These are phyloP conservation scores for Oxyria digyna DNA, from an alignment of 148 eudicot species.

Conservation along the genomic window DNA sequence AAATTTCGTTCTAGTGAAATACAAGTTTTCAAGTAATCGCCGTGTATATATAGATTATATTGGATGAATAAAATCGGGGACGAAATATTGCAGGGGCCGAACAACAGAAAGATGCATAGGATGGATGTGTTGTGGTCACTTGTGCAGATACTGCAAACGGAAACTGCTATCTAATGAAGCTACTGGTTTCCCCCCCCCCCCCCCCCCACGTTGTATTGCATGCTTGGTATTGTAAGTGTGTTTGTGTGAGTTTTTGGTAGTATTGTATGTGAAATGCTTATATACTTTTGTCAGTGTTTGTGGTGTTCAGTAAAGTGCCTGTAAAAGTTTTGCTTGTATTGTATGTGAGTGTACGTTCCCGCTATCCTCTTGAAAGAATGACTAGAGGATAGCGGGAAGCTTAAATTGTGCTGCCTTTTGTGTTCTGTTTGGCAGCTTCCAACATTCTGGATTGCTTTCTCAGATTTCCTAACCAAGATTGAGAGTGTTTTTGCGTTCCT, in stretches of 20 bases:
- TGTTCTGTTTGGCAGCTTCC: background rate
- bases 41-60: background rate
- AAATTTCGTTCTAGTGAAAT: background rate
- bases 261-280: background rate
- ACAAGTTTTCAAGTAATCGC: too few relatives aligned
- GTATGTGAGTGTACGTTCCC: background rate
- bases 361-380: conserved; percentile 1
- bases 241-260: background rate
- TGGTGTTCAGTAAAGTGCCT: background rate
- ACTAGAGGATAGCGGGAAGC: conserved; percentile 1
- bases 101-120: conserved; percentile 66
- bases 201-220: background rate
- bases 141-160: conserved; percentile 65
- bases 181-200: background rate
- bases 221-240: background rate
- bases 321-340: conserved; percentile 7
- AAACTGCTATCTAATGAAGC: conserved; percentile 18
- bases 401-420: background rate
- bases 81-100: conserved; percentile 37
- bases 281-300: background rate
- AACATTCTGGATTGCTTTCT: background rate
- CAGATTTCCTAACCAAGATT: background rate
- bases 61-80: background rate
- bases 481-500: background rate
- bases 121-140: conserved; percentile 88